Base-by-base conservation (phyloP, 1,284 basidiomycete species). In the Boletus semigastroideus region DNA sequence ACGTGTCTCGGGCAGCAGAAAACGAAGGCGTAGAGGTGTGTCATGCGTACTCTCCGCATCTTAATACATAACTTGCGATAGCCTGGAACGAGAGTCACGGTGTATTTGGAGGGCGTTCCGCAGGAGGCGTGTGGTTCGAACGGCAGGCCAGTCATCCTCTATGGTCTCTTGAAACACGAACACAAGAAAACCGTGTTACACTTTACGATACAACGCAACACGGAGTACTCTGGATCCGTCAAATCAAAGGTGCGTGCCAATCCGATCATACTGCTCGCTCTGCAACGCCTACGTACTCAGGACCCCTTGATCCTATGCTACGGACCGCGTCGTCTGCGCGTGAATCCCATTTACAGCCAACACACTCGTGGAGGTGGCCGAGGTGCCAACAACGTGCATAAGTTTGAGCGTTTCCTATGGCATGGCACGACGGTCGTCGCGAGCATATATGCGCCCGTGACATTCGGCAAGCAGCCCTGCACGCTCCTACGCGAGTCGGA, bases 301-400 rank as follows among this genome's bases (percentile, higher is more conserved):
- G 96, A 99, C 64, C 84, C 90, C 0, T 76, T 99, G 47, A 79
- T 98, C 22, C 75, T 98, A 1, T 94, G 92, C 64, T 82, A 96
- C 13, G 96, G 96, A 1, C 91, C 94, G 13, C 83, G 95, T 40
- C 83, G 94, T 42, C 79, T 96, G 61, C 76, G 78, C 12, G 86
- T 96, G 43, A 90, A 88, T 53, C 96, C 97, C 0, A 75, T 97
- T 36, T 98, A 92, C 73, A 95, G 92, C 58, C 94, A 98, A 64
- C 94, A 95, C 64, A 87, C 90, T 5, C 84, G 88, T 19, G 93
- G 93, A 11, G 92, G 94, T 9, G 90, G 90, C 7, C 92, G 89
- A 65, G 93, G 94, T 9, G 77, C 85, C 38, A 99, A 99, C 76
- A 98, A 98, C 60, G 94, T 97, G 2, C 95, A 99, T 79, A 99